Conservation (phyloP, 345 rosid genomes). For the Microcos paniculata region DNA sequence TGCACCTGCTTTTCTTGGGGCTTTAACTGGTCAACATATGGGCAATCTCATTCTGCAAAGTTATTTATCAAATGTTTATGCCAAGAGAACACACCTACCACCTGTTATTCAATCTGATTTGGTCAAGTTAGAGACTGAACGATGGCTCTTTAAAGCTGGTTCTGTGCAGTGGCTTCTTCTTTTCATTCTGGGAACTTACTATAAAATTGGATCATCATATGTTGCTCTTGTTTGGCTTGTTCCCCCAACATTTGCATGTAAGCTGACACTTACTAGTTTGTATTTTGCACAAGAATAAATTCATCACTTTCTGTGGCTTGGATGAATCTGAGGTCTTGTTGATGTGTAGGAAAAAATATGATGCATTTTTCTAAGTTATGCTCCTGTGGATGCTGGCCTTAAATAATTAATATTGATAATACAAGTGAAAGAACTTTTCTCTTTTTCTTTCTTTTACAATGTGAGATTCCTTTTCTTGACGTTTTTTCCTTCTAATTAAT, state of each 20-base stretch:
- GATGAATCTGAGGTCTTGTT: conserved; percentile 2
- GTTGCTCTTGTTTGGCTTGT: conserved; percentile 83
- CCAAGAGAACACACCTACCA: conserved; percentile 51
- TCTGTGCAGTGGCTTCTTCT: conserved; percentile 83
- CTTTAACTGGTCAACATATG: conserved; percentile 82
- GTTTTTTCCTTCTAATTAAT: conserved; percentile 6
- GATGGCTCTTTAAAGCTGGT: conserved; percentile 92
- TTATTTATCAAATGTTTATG: conserved; percentile 45
- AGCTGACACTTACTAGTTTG: conserved; percentile 32
- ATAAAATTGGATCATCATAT: conserved; percentile 72
- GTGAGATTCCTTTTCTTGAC: background rate
- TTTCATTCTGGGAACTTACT: conserved; percentile 69
- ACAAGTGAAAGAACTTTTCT: background rate
- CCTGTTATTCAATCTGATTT: conserved; percentile 45
- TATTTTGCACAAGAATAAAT: conserved; percentile 9
- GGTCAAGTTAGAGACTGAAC: conserved; percentile 84
- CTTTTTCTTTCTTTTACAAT: background rate
- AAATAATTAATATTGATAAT: background rate
- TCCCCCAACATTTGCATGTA: conserved; percentile 98
- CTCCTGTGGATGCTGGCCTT: conserved; percentile 8
- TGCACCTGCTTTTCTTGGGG: conserved; percentile 88
- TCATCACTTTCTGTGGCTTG: background rate
- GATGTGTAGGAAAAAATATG: conserved; percentile 7
- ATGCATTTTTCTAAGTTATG: conserved; percentile 6
- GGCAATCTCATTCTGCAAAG: conserved; percentile 56